phyloP scores from a whole-genome alignment of 2,329 filamentous ascomycete species.

The Reticulascus tulasneorum region DNA sequence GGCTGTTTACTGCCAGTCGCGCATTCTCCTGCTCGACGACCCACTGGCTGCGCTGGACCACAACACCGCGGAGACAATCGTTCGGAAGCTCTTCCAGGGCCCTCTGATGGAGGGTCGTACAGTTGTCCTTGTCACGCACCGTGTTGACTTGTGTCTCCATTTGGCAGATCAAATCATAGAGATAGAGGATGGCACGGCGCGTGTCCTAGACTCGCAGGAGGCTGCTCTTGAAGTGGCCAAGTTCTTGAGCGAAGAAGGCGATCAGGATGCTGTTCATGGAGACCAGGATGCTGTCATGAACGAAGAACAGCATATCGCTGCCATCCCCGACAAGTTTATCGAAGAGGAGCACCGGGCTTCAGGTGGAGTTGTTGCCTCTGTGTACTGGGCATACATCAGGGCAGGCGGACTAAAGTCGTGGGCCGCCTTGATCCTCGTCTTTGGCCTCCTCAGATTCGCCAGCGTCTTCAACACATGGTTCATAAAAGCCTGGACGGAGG shows the following conservation, averaged over 20 bases:
- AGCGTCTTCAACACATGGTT: conserved; percentile 73
- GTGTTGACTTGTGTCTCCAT: conserved; percentile 71
- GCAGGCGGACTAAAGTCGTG: conserved; percentile 75
- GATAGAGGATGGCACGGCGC: conserved; percentile 57
- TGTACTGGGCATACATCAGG: conserved; percentile 84
- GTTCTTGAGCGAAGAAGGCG: conserved; percentile 13
- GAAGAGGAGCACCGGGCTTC: conserved; percentile 72
- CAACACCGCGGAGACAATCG: conserved; percentile 54
- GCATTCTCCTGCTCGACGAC: conserved; percentile 58
- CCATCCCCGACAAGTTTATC: conserved; percentile 69
- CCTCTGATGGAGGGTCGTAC: conserved; percentile 61
- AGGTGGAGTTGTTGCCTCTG: conserved; percentile 68
- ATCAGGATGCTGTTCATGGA: conserved; percentile 24
- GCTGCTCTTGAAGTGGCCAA: conserved; percentile 27
- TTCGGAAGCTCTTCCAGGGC: conserved; percentile 59
- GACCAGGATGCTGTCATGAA: conserved; percentile 22
- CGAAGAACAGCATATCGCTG: conserved; percentile 41
- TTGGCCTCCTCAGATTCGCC: conserved; percentile 59
- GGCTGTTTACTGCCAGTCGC: conserved; percentile 55
- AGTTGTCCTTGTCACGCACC: conserved; percentile 75
- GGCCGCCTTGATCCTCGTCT: conserved; percentile 58
- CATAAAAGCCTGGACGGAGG: conserved; percentile 82
- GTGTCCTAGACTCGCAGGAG: conserved; percentile 42
- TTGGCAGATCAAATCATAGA: conserved; percentile 72
- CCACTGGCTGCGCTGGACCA: conserved; percentile 61